Evolutionary conservation across 176 grass and related monocot species (phyloP), one percentile per base, ranked within the genome.

Genomic region (Lolium perenne): DNA sequence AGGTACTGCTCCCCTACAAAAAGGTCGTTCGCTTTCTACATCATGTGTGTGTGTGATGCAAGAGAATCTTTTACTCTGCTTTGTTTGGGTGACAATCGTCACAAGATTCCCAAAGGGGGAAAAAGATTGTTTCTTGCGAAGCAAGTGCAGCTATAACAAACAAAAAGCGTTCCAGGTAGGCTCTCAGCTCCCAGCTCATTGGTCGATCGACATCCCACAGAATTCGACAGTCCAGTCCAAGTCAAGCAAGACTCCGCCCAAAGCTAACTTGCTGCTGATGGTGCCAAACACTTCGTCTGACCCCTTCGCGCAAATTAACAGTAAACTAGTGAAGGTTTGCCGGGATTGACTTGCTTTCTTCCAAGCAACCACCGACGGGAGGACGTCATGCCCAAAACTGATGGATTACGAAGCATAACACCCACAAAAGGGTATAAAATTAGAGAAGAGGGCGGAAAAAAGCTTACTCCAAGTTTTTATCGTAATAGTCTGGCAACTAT

Each of bases 221-320:
- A 70, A 8, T 7, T 40, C 35, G 65, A 32, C 20, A 40, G 38
- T 10, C 17, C 70, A 21, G 70, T 73, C 43, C 20, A 73, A 48
- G 70, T 73, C 70, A 73, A 73, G 41, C 69, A 72, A 73, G 43
- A 48, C 70, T 47, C 12, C 43, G 12, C 45, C 70, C 43, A 23
- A 6, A 0, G 46, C 25, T 47, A 73, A 23, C 70, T 73, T 47
- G 43, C 43, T 48, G 43, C n/a, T 10, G 18, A 48, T 73, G 29
- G 29, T 29, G 69, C 40, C 68, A 46, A 43, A 45, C 38, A 5
- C 38, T 40, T n/a, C 10, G 7, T 43, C 43, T 71, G 67, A 71
- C 1, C 16, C 16, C 69, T 20, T 72, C 9, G 69, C 18, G 40
- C 68, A 71, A 5, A 3, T 10, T n/a, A 46, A 20, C 68, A n/a